A percentile compares a stretch with the other conserved stretches of the same genome.
phyloP scores from a whole-genome alignment of 805 yeast genomes.

The Kregervanrija delftensis region DNA sequence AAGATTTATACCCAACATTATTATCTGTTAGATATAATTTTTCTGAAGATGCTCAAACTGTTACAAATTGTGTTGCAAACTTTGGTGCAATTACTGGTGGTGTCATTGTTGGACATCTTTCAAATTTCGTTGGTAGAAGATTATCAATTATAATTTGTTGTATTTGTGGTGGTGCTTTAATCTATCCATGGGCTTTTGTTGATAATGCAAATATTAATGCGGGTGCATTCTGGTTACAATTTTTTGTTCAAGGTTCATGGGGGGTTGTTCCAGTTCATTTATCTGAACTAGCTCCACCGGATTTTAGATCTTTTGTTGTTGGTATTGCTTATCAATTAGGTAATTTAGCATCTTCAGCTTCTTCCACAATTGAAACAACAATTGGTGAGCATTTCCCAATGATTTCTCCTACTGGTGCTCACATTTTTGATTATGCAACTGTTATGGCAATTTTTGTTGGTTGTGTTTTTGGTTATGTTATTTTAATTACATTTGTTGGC shows the following conservation, averaged over 20 bases:
- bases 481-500: conserved; percentile 46
- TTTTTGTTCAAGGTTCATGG: conserved; percentile 65
- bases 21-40: conserved; percentile 39
- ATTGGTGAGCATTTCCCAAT: conserved; percentile 52
- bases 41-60: conserved; percentile 39
- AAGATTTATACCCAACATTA: conserved; percentile 55
- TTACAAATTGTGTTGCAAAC: conserved; percentile 51
- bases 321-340: conserved; percentile 66
- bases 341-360: conserved; percentile 59
- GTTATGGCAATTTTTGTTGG: conserved; percentile 66
- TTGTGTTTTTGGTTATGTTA: conserved; percentile 48
- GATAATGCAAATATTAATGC: conserved; percentile 42
- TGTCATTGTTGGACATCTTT: conserved; percentile 45
- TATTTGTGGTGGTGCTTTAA: conserved; percentile 50
- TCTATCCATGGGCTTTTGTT: conserved; percentile 59
- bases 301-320: conserved; percentile 53
- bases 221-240: conserved; percentile 55
- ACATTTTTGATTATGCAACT: conserved; percentile 42
- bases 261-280: conserved; percentile 60
- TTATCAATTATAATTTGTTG: conserved; percentile 45
- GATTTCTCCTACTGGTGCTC: conserved; percentile 23
- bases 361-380: conserved; percentile 61
- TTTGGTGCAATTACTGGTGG: conserved; percentile 56
- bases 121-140: conserved; percentile 52
- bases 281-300: conserved; percentile 56